Conservation (phyloP, 345 rosid genomes). For the Hibiscus trionum region DNA sequence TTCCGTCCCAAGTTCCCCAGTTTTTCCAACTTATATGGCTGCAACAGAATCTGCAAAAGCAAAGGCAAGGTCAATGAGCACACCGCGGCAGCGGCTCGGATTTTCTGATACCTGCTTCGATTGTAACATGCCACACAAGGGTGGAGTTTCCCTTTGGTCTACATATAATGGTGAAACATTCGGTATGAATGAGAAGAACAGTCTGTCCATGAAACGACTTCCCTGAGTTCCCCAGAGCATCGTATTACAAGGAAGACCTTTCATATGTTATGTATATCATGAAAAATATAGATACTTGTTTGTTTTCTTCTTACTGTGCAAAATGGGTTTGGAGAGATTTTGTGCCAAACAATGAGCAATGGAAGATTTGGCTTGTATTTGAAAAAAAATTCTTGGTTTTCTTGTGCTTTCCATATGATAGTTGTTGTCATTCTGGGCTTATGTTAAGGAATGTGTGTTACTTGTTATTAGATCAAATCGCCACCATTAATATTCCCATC, state of each 20-base stretch:
- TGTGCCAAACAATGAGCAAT: not conserved
- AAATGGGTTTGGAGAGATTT: not conserved
- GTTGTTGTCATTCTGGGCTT: no score
- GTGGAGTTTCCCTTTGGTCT: constrained; percentile 33
- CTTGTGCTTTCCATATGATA: no score
- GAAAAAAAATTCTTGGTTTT: not conserved
- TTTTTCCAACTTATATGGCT: constrained; percentile 58
- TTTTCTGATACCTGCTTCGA: constrained; percentile 34
- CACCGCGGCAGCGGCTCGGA: constrained; percentile 55
- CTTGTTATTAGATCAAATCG: no score
- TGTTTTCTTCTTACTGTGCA: not conserved
- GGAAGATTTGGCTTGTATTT: not conserved
- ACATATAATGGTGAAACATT: constrained; percentile 42
- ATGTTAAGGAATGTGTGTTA: no score
- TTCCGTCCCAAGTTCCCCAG: constrained; percentile 40
- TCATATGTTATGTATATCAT: not conserved
- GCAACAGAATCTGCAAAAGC: constrained; percentile 69
- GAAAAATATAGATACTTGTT: not conserved
- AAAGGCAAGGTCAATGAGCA: constrained; percentile 73
- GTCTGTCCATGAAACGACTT: constrained; percentile 1
- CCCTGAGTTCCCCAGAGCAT: not conserved
- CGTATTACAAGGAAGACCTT: not conserved
- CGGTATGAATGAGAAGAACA: constrained; percentile 16
- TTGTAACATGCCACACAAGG: constrained; percentile 19
- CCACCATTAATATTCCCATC: no score